Evolutionary conservation across 768 basidiomycete species (phyloP).

Genomic region (Suillus sp.): DNA sequence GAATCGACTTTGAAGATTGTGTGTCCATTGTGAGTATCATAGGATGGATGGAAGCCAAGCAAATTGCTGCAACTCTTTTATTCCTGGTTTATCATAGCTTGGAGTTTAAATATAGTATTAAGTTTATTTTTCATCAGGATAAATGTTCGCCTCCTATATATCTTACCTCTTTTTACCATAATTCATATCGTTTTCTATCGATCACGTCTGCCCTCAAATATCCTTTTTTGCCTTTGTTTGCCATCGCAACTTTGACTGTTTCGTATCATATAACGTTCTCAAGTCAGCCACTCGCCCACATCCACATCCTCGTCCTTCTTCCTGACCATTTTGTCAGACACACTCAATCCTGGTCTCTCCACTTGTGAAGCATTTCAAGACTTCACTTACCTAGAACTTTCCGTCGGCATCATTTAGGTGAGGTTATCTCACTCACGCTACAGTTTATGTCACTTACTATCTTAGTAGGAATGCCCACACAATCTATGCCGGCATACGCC

Average conservation of each 20-base stretch:
- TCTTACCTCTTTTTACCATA: constrained; percentile 1
- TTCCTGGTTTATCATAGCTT: constrained; percentile 7
- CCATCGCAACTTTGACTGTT: neutral
- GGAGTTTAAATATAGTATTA: constrained; percentile 5
- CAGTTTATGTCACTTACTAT: neutral
- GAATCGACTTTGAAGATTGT: neutral
- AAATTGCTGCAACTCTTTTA: neutral
- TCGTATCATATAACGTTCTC: constrained; percentile 5
- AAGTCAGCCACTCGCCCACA: constrained; percentile 3
- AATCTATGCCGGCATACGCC: constrained; percentile 7
- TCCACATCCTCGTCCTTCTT: neutral
- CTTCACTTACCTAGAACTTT: neutral
- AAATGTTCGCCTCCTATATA: constrained; percentile 7
- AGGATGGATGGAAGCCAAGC: neutral
- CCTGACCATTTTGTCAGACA: neutral
- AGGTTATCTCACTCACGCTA: constrained; percentile 1
- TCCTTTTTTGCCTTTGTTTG: constrained; percentile 3
- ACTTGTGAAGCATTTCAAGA: neutral
- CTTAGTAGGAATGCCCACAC: neutral
- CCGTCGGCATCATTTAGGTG: neutral
- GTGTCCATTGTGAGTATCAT: constrained; percentile 5
- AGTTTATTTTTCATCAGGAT: neutral
- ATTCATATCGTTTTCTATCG: constrained; percentile 1
- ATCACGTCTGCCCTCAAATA: constrained; percentile 10
- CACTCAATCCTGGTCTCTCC: neutral